phyloP scores from a whole-genome alignment of 2,329 filamentous ascomycete species.

The Paecilomyces variotii region DNA sequence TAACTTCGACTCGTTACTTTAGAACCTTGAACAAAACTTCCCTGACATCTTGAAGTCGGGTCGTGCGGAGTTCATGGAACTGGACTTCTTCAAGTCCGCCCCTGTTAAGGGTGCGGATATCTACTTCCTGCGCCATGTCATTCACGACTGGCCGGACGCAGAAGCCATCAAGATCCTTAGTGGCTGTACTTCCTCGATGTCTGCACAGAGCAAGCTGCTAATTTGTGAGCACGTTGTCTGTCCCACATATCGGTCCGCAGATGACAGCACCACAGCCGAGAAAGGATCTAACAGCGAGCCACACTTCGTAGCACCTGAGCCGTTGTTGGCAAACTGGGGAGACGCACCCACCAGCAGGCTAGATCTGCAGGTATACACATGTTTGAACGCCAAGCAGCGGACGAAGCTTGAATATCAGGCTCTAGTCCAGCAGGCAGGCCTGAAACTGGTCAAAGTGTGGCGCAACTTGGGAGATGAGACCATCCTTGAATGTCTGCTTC shows the following conservation, averaged over 20 bases:
- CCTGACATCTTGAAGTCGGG: background rate
- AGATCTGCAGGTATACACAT: background rate
- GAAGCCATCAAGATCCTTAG: background rate
- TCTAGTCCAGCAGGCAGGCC: background rate
- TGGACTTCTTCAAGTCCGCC: background rate
- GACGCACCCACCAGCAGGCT: background rate
- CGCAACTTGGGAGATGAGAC: background rate
- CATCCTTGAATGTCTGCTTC: background rate
- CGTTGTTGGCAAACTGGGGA: background rate
- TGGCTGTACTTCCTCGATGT: background rate
- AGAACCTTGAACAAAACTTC: background rate
- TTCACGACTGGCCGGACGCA: slow-evolving; percentile 1
- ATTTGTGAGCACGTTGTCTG: background rate
- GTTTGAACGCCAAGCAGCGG: background rate
- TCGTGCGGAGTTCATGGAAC: background rate
- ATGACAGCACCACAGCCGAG: background rate
- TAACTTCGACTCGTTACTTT: background rate
- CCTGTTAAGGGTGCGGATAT: slow-evolving; percentile 1
- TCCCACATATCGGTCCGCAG: background rate
- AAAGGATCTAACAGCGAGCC: background rate
- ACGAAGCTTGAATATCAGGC: background rate
- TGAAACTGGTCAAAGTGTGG: background rate
- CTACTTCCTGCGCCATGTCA: background rate
- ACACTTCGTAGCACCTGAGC: background rate
- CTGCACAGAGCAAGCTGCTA: background rate